Conservation (phyloP, 1,284 basidiomycete genomes). For the Malassezia sympodialis region DNA sequence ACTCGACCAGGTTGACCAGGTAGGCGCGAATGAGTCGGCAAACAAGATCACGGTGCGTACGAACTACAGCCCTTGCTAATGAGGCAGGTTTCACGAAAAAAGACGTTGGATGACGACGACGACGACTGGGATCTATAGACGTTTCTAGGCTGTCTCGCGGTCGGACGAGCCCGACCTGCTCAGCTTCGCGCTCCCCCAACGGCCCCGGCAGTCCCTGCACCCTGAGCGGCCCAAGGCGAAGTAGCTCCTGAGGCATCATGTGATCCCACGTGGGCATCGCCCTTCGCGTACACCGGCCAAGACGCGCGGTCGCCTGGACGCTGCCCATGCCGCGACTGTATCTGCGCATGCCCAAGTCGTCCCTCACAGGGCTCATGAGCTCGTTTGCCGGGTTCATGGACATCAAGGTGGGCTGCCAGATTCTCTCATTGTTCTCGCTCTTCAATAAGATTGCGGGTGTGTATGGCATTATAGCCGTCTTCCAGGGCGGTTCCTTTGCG, state of each 20-base stretch:
- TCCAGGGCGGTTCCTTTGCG: slow-evolving; percentile 75
- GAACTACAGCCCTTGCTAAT: neutral
- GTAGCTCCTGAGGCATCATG: neutral
- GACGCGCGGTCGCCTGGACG: neutral
- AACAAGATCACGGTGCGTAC: slow-evolving; percentile 44
- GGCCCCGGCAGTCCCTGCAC: too few species aligned
- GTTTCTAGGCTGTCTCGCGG: neutral
- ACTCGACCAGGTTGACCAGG: slow-evolving; percentile 68
- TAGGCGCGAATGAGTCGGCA: slow-evolving; percentile 17
- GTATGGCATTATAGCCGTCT: slow-evolving; percentile 83
- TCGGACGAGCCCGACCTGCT: neutral
- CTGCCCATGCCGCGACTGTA: slow-evolving; percentile 31
- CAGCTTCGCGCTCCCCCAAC: too few species aligned
- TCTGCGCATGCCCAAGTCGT: slow-evolving; percentile 30
- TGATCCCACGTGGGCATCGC: neutral
- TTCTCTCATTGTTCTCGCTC: slow-evolving; percentile 51
- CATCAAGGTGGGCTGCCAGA: slow-evolving; percentile 43
- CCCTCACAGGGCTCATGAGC: slow-evolving; percentile 31
- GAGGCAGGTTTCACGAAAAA: slow-evolving; percentile 12
- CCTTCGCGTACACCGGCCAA: neutral
- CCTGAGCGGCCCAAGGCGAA: too few species aligned
- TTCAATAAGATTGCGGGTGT: slow-evolving; percentile 97
- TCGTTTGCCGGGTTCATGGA: slow-evolving; percentile 45
- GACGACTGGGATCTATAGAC: slow-evolving; percentile 17
- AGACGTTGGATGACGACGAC: slow-evolving; percentile 14